Percentiles rank a stretch among this genome's conserved stretches.
phyloP scores from a whole-genome alignment of 1,139 yeast genomes.

The Tardiomyces digboiensis region DNA sequence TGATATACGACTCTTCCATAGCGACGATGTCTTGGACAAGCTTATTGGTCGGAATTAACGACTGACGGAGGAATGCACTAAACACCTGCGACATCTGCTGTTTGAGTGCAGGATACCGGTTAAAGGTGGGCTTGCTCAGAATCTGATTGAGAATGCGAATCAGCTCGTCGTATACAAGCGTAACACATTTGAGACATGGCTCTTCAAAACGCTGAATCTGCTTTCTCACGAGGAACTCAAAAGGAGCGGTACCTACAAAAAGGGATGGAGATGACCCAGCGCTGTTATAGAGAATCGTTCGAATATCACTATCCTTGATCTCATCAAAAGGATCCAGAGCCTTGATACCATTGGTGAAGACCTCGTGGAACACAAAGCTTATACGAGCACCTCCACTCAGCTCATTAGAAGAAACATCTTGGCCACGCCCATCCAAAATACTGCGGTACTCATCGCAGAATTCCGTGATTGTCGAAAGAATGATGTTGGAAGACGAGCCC shows the following conservation, averaged over 20 bases:
- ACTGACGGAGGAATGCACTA: constrained; percentile 71
- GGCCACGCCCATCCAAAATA: constrained; percentile 82
- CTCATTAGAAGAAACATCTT: constrained; percentile 52
- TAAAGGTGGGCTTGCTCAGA: constrained; percentile 67
- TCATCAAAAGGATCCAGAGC: constrained; percentile 96
- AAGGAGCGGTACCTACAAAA: constrained; percentile 95
- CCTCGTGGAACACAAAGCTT: constrained; percentile 95
- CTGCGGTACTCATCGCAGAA: constrained; percentile 79
- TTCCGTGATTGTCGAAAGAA: constrained; percentile 83
- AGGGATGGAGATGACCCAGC: constrained; percentile 95
- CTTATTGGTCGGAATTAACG: constrained; percentile 74
- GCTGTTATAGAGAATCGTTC: constrained; percentile 86
- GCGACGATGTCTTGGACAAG: constrained; percentile 76
- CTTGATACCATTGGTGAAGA: constrained; percentile 85
- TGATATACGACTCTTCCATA: constrained; percentile 88
- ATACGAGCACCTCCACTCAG: constrained; percentile 98
- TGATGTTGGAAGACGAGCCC: constrained; percentile 84
- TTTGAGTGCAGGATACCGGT: constrained; percentile 85
- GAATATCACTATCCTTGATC: constrained; percentile 89
- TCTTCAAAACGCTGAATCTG: constrained; percentile 94
- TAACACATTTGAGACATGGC: constrained; percentile 87
- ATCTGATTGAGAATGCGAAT: constrained; percentile 88
- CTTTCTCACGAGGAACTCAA: constrained; percentile 90
- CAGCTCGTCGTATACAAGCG: constrained; percentile 87
- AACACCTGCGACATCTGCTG: constrained; percentile 77